phyloP scores from a whole-genome alignment of 805 yeast genomes.

The Candida patagonica region DNA sequence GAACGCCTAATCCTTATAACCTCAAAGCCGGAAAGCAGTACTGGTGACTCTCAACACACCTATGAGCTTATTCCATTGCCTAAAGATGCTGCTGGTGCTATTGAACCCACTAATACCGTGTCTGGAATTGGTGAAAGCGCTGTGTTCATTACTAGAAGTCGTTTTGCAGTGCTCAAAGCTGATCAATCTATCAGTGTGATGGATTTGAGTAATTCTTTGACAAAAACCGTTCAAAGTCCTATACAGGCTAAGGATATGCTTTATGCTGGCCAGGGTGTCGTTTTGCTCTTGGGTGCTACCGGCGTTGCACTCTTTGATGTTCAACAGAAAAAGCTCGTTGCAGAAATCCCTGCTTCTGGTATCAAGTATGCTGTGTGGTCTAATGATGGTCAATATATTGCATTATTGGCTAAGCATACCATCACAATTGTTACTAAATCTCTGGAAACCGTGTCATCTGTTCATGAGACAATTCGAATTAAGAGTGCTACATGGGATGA shows the following conservation, averaged over 20 bases:
- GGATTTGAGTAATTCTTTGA: constrained; percentile 71
- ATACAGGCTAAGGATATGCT: constrained; percentile 59
- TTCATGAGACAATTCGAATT: constrained; percentile 94
- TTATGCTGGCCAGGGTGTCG: constrained; percentile 71
- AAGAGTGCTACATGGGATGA: constrained; percentile 98
- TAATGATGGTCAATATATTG: constrained; percentile 74
- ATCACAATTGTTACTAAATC: constrained; percentile 78
- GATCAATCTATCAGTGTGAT: constrained; percentile 66
- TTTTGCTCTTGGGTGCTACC: constrained; percentile 62
- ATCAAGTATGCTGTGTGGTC: constrained; percentile 91
- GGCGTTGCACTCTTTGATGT: constrained; percentile 80
- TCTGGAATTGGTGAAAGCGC: constrained; percentile 82
- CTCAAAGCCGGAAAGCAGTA: constrained; percentile 46
- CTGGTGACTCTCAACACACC: constrained; percentile 34
- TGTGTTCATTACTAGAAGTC: constrained; percentile 84
- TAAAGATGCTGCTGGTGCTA: constrained; percentile 83
- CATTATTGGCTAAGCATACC: constrained; percentile 84
- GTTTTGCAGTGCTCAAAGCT: constrained; percentile 76
- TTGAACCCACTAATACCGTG: constrained; percentile 75
- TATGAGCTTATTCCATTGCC: constrained; percentile 75
- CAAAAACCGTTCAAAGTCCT: constrained; percentile 61
- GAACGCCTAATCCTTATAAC: constrained; percentile 81
- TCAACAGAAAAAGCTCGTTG: constrained; percentile 76
- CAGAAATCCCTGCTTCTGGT: constrained; percentile 59
- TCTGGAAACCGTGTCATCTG: constrained; percentile 65